A percentile compares a stretch with the other conserved stretches of the same genome.
phyloP scores from a whole-genome alignment of 2,329 filamentous ascomycete species.

The Ploettnerulaceae sp. region DNA sequence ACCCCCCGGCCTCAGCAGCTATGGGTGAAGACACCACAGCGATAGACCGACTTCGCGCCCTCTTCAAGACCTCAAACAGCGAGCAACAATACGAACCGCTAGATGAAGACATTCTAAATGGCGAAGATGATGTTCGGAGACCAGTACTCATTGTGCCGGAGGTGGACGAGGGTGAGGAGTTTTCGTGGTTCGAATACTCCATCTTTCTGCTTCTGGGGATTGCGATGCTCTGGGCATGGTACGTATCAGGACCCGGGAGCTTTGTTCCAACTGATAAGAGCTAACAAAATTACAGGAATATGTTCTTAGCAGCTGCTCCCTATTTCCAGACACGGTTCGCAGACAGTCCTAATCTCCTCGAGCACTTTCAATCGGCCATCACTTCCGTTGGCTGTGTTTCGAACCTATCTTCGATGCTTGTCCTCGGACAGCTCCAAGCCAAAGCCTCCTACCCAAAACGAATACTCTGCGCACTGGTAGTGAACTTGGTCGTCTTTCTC shows the following conservation, averaged over 20 bases:
- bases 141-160: conserved; percentile 19
- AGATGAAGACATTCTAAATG: conserved; percentile 17
- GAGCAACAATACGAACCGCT: conserved; percentile 28
- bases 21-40: conserved; percentile 16
- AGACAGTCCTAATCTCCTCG: conserved; percentile 62
- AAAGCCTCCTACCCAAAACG: conserved; percentile 83
- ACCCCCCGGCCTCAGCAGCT: not conserved
- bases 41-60: conserved; percentile 24
- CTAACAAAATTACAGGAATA: conserved; percentile 65
- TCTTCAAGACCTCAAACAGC: conserved; percentile 22
- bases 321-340: conserved; percentile 86
- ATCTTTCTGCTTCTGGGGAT: conserved; percentile 83
- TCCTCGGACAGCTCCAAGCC: conserved; percentile 75
- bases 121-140: conserved; percentile 19
- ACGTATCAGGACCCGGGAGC: conserved; percentile 12
- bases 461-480: conserved; percentile 69
- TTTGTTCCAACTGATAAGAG: not conserved
- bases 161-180: conserved; percentile 41
- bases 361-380: conserved; percentile 86
- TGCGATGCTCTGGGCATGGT: conserved; percentile 98
- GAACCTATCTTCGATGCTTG: conserved; percentile 70
- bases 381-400: conserved; percentile 80
- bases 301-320: conserved; percentile 92
- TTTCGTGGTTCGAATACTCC: conserved; percentile 81
- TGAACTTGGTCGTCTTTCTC: conserved; percentile 73